Evolutionary conservation across 2,329 filamentous ascomycete species (phyloP).

Genomic region (Biscogniauxia mediterranea): DNA sequence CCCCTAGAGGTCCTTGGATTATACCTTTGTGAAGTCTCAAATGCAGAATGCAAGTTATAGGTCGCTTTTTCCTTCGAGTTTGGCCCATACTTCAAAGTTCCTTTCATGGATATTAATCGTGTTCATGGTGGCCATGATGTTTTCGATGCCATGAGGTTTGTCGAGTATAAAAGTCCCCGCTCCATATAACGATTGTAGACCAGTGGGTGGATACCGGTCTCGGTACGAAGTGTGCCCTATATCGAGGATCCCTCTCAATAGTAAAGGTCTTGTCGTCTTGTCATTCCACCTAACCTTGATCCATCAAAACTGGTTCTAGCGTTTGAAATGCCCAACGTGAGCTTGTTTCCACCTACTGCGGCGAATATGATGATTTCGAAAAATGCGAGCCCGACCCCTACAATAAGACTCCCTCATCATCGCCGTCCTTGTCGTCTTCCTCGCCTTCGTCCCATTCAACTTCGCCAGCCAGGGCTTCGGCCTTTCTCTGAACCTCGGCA

Average conservation of each 20-base stretch:
- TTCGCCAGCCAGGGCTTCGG: constrained; percentile 28
- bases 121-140: neutral
- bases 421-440: constrained; percentile 26
- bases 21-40: constrained; percentile 5
- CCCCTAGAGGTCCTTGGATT: constrained; percentile 1
- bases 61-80: constrained; percentile 6
- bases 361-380: constrained; percentile 20
- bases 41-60: neutral
- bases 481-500: constrained; percentile 34
- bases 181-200: constrained; percentile 9
- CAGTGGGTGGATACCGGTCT: constrained; percentile 11
- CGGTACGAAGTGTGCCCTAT: constrained; percentile 12
- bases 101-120: neutral
- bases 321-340: constrained; percentile 23
- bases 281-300: constrained; percentile 20
- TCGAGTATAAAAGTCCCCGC: constrained; percentile 9
- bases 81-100: constrained; percentile 2
- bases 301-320: constrained; percentile 27
- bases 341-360: constrained; percentile 20
- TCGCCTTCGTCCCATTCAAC: constrained; percentile 36
- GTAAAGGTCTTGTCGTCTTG: constrained; percentile 3
- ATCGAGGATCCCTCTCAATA: constrained; percentile 12
- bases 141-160: neutral
- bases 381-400: constrained; percentile 24
- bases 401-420: constrained; percentile 35